These are phyloP conservation scores for Eucalyptus cloeziana DNA, from an alignment of 345 rosid species.

Conservation along the genomic window DNA sequence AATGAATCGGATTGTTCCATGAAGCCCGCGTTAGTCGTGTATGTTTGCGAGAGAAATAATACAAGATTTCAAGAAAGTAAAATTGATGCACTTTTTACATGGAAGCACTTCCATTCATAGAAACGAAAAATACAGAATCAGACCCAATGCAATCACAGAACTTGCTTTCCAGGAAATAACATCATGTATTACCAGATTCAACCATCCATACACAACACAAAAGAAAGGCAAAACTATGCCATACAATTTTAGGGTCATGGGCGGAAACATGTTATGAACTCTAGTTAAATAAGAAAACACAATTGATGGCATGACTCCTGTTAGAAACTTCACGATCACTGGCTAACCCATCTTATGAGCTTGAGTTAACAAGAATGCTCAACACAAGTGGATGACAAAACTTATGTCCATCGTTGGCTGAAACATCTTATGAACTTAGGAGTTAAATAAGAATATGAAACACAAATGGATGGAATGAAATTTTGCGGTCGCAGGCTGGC, in stretches of 20 bases:
- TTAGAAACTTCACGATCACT: background rate
- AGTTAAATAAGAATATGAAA: background rate
- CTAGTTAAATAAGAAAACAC: background rate
- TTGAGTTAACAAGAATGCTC: background rate
- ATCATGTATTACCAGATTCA: background rate
- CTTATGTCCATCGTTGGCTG: background rate
- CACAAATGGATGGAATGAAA: background rate
- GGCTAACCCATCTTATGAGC: background rate
- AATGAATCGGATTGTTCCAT: background rate
- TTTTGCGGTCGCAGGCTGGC: background rate
- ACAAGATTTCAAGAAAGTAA: background rate
- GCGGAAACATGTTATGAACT: background rate
- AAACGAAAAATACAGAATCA: background rate
- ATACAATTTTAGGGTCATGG: background rate
- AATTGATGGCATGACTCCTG: background rate
- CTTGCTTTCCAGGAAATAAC: background rate
- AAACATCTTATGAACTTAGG: background rate
- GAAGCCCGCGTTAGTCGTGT: background rate
- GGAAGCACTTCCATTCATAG: background rate
- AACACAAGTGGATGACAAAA: background rate
- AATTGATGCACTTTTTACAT: background rate
- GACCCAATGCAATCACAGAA: background rate
- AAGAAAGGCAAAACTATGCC: background rate
- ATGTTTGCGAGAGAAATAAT: background rate
- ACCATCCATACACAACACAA: background rate